Percentiles rank a stretch among this genome's conserved stretches.
These are phyloP conservation scores for Trichoderma brevicompactum DNA, from an alignment of 2,329 filamentous ascomycete genomes.

Conservation along the genomic window DNA sequence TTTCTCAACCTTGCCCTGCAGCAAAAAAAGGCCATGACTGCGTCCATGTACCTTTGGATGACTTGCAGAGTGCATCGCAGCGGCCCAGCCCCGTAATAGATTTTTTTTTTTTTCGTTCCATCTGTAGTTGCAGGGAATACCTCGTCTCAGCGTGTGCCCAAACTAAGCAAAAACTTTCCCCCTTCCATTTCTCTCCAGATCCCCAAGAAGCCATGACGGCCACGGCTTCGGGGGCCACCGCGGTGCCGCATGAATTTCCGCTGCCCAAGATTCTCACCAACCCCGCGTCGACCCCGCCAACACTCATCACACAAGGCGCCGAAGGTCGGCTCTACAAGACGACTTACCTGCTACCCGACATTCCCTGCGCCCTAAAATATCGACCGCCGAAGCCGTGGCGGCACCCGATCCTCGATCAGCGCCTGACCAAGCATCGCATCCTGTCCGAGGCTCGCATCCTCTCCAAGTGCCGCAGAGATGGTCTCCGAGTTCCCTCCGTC, in stretches of 20 bases:
- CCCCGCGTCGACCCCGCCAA: slow-evolving; percentile 62
- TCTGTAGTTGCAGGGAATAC: background rate
- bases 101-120: background rate
- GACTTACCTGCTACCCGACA: slow-evolving; percentile 70
- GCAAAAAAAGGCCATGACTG: slow-evolving; percentile 11
- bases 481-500: slow-evolving; percentile 80
- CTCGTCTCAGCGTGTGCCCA: background rate
- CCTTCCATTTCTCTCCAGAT: background rate
- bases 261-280: slow-evolving; percentile 69
- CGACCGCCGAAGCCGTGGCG: slow-evolving; percentile 90
- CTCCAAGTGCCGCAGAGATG: slow-evolving; percentile 75
- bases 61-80: slow-evolving; percentile 28
- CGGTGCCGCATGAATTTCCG: slow-evolving; percentile 43
- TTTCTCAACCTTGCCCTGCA: slow-evolving; percentile 1
- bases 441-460: slow-evolving; percentile 88
- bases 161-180: background rate
- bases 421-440: slow-evolving; percentile 84
- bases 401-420: slow-evolving; percentile 84
- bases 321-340: slow-evolving; percentile 94
- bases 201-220: slow-evolving; percentile 15
- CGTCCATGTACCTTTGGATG: background rate
- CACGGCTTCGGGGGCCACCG: background rate
- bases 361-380: slow-evolving; percentile 84
- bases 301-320: slow-evolving; percentile 87
- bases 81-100: slow-evolving; percentile 13